Base-by-base conservation (phyloP, 441 rosid species). In the Pelargonium myrrhifolium region DNA sequence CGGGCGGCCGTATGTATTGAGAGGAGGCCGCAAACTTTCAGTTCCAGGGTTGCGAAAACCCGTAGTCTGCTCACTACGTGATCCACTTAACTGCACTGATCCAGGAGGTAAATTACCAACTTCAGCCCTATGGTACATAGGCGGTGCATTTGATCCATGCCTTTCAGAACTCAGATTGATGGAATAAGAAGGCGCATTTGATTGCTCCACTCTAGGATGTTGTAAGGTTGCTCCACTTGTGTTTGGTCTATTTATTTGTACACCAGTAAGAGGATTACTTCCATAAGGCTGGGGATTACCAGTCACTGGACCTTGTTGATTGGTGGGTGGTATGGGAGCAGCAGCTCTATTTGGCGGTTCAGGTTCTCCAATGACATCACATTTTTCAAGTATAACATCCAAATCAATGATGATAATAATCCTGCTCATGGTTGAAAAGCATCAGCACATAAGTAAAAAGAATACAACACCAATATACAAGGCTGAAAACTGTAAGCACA, bases 391-490 rank as follows among this genome's bases (percentile, higher is more conserved):
- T 21, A 86, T 35, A 28, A 92, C 80, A 4, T 80, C 89, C 86
- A 92, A 47, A 35, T 86, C 81, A 68, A 83, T 70, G 59, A 89
- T 77, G 42, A 89, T 77, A 67, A 89, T 84, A 78, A 92, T 80
- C 89, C 98, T 92, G 84, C 28, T 21, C 17, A 17, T 28, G 31
- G 31, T 31, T 5, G 18, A 28, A 37, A 42, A 39, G 55, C 20
- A 3, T 17, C 53, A 42, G 3, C 20, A 8, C 15, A 5, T 49
- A n/a, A 49, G 20, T 7, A 49, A n/a, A 20, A 49, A 3, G 8
- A 49, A 49, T 3, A n/a, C 17, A 49, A n/a, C 56, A 49, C 37
- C 6, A 49, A n/a, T 18, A 49, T 49, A 49, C 21, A 49, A 49
- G 14, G 56, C 56, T 12, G 14, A 12, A 49, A 49, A 49, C 9